These are phyloP conservation scores for Trypanosoma mega DNA, from an alignment of 208 protist species.

Conservation along the genomic window DNA sequence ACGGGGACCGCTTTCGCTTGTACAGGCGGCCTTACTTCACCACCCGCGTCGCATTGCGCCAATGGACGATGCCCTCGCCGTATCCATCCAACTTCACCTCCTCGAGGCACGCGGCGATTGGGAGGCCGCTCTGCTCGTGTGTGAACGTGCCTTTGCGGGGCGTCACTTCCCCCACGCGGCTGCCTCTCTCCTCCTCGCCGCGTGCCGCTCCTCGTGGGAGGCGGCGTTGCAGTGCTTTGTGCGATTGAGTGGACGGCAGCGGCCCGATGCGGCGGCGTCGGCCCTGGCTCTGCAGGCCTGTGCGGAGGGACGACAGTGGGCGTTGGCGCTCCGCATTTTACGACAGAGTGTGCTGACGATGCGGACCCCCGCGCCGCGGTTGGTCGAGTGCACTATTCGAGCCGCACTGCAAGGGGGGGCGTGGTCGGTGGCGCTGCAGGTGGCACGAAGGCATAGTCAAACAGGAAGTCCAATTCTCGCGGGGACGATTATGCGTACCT, in stretches of 20 bases:
- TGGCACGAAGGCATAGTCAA: slow-evolving; percentile 43
- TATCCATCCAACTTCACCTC: slow-evolving; percentile 15
- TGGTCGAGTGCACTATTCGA: slow-evolving; percentile 47
- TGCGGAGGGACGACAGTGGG: slow-evolving; percentile 55
- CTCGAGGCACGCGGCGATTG: slow-evolving; percentile 42
- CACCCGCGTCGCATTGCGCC: too few species aligned
- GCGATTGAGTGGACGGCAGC: slow-evolving; percentile 45
- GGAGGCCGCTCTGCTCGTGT: slow-evolving; percentile 54
- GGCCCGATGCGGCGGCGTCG: slow-evolving; percentile 50
- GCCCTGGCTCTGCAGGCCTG: slow-evolving; percentile 66
- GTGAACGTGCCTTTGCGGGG: slow-evolving; percentile 38
- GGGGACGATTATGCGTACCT: slow-evolving; percentile 54
- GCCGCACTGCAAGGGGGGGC: slow-evolving; percentile 47
- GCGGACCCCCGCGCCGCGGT: slow-evolving; percentile 33
- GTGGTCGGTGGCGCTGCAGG: slow-evolving; percentile 50
- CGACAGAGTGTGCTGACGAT: slow-evolving; percentile 61
- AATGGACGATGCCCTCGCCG: too few species aligned
- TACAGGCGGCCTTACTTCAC: too few species aligned
- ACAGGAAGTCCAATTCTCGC: slow-evolving; percentile 52
- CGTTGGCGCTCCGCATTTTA: slow-evolving; percentile 59
- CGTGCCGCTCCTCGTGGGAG: slow-evolving; percentile 53
- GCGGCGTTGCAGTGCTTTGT: slow-evolving; percentile 60
- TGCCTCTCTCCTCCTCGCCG: slow-evolving; percentile 21
- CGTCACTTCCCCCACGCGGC: slow-evolving; percentile 53
- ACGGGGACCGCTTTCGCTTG: too few species aligned